A percentile compares a stretch with the other conserved stretches of the same genome.
These are phyloP conservation scores for Gnaphalium uliginosum DNA, from an alignment of 129 eudicot genomes.

Conservation along the genomic window DNA sequence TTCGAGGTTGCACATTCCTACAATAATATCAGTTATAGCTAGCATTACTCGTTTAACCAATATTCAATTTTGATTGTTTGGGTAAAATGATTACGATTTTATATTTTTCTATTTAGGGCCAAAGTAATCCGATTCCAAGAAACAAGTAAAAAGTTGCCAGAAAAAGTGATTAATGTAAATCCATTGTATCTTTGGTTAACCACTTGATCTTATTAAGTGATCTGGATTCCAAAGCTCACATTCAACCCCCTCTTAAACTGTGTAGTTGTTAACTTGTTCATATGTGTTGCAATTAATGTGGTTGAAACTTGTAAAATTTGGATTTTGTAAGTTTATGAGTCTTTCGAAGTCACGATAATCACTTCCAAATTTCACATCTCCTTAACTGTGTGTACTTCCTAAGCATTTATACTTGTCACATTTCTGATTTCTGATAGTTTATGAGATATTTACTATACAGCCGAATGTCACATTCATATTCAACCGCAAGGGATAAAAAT, in stretches of 20 bases:
- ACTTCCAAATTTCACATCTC: not conserved
- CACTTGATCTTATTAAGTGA: not conserved
- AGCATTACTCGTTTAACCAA: not conserved
- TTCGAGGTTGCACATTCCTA: not conserved
- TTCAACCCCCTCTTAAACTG: no score
- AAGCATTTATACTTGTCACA: not conserved
- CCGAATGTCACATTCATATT: constrained; percentile 75
- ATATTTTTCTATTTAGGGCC: not conserved
- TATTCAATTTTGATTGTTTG: not conserved
- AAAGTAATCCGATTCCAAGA: not conserved
- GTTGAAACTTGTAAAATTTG: no score
- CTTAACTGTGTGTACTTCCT: not conserved
- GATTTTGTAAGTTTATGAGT: not conserved
- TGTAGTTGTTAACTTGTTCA: no score
- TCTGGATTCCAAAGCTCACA: not conserved
- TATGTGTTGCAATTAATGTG: no score
- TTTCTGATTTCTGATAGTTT: constrained; percentile 7
- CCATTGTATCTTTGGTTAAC: not conserved
- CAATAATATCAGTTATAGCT: not conserved
- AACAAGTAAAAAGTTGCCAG: not conserved
- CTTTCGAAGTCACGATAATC: not conserved
- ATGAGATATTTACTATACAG: constrained; percentile 33
- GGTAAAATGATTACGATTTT: not conserved
- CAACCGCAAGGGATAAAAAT: constrained; percentile 62
- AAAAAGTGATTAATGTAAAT: not conserved